Evolutionary conservation across 2,329 filamentous ascomycete genomes (phyloP), one percentile per base, ranked within the genome.

Genomic region (Fusarium lateritium): DNA sequence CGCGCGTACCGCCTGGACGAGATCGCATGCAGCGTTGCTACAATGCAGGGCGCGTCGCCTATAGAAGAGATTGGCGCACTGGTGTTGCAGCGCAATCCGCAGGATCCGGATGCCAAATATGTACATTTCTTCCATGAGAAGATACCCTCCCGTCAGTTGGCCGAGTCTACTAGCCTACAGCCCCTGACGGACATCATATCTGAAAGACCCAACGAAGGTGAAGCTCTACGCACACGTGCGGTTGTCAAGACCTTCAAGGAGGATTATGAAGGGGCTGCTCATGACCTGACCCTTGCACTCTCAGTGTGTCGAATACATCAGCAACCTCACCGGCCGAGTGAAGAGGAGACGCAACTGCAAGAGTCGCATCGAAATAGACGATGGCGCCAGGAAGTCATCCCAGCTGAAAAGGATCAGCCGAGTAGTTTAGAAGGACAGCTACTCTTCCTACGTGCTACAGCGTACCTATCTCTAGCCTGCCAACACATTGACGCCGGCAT

Each of bases 71-170:
- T 96, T 4, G 92, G 91, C 4, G 84, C 86, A 7, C 83, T 91
- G 65, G 93, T 97, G 33, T 80, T 96, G 65, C 89, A 92, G 76
- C 85, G 92, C 64, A 90, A 88, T 63, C 84, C 88, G n/a, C 77
- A 84, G 51, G 89, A 94, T 74, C 79, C 84, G 43, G 92, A 96
- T 74, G 93, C 92, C 28, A 92, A 91, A 78, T 96, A 96, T 76
- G 93, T 96, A n/a, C 92, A 96, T 76, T 96, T 95, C 81, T 97
- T 97, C 78, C 92, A 95, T 79, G 92, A 97, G 80, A 96, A 95
- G 85, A 94, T 96, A 26, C 91, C 92, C 2, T 92, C 89, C 40
- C 83, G 91, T 42, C 89, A 91, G 76, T 82, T 96, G 76, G 91
- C 89, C 36, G 88, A 93, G 73, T 90, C 86, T 72, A 94, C 92